A percentile compares a stretch with the other conserved stretches of the same genome.
Conservation (phyloP, 306 rosid genomes). For the Crataegus laevigata region DNA sequence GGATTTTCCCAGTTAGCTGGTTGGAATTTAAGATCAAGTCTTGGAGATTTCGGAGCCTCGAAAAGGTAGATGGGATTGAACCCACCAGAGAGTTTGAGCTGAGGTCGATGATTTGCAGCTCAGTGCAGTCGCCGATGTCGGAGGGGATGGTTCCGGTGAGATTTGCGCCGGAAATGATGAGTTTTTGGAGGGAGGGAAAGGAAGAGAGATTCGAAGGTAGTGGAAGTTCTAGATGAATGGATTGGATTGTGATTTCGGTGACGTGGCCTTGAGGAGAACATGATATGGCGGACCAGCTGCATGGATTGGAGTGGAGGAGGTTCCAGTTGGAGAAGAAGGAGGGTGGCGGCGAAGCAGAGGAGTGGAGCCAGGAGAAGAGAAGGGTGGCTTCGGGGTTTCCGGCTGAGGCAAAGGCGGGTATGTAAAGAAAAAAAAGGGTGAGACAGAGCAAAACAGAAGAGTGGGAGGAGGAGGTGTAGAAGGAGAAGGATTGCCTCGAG, state of each 20-base stretch:
- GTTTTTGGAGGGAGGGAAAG: constrained; percentile 42
- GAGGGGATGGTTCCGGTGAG: constrained; percentile 62
- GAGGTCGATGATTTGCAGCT: constrained; percentile 45
- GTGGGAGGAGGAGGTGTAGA: neutral
- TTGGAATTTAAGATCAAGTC: constrained; percentile 65
- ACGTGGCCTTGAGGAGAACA: constrained; percentile 60
- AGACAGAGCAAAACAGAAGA: constrained; percentile 6
- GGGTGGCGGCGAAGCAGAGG: constrained; percentile 30
- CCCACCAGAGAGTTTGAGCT: constrained; percentile 70
- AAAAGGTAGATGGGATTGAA: constrained; percentile 51
- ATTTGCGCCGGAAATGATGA: constrained; percentile 69
- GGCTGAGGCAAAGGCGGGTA: constrained; percentile 31
- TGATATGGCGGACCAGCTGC: constrained; percentile 80
- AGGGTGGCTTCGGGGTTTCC: constrained; percentile 64
- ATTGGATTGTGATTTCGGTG: constrained; percentile 55
- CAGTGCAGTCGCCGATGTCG: constrained; percentile 46
- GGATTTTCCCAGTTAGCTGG: constrained; percentile 67
- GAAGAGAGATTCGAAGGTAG: constrained; percentile 60
- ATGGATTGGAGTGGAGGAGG: constrained; percentile 54
- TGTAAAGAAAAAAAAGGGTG: constrained; percentile 10
- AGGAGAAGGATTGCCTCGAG: constrained; percentile 36
- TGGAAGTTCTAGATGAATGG: constrained; percentile 61
- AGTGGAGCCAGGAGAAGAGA: constrained; percentile 80
- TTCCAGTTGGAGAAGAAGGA: constrained; percentile 60
- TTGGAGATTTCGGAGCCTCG: constrained; percentile 43